Percentiles rank a stretch among this genome's conserved stretches.
Conservation (phyloP, 768 basidiomycete genomes). For the Suillus bovinus region DNA sequence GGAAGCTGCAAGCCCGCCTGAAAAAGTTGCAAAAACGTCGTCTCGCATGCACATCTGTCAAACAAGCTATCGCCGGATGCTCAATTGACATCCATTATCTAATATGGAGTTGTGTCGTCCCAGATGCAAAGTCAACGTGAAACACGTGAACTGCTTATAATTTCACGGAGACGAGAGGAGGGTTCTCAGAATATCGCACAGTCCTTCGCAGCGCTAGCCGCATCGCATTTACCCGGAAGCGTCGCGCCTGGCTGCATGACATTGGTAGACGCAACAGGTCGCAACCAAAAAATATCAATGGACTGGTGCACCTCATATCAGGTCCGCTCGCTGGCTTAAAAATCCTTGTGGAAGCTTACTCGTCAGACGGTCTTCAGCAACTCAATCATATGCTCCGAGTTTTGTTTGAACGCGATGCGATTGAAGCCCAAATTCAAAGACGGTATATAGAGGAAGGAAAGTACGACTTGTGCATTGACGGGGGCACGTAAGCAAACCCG, state of each 20-base stretch:
- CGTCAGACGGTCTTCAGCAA: conserved; percentile 16
- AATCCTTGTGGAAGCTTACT: background rate
- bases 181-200: conserved; percentile 1
- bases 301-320: conserved; percentile 27
- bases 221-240: too few relatives aligned
- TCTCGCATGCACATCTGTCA: background rate
- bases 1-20: background rate
- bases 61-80: background rate
- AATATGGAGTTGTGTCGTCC: background rate
- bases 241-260: background rate
- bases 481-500: too few relatives aligned
- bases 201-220: too few relatives aligned
- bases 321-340: conserved; percentile 10
- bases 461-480: conserved; percentile 26
- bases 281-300: conserved; percentile 25
- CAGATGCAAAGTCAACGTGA: background rate
- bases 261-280: background rate
- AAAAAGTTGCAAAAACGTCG: background rate
- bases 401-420: conserved; percentile 16
- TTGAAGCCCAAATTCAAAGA: conserved; percentile 16
- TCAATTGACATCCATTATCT: background rate
- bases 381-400: conserved; percentile 22
- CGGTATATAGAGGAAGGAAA: conserved; percentile 25
- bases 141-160: background rate
- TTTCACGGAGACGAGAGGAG: background rate